phyloP scores from a whole-genome alignment of 225 moss, liverwort and hornwort genomes.

The Pseudoscleropodium purum region DNA sequence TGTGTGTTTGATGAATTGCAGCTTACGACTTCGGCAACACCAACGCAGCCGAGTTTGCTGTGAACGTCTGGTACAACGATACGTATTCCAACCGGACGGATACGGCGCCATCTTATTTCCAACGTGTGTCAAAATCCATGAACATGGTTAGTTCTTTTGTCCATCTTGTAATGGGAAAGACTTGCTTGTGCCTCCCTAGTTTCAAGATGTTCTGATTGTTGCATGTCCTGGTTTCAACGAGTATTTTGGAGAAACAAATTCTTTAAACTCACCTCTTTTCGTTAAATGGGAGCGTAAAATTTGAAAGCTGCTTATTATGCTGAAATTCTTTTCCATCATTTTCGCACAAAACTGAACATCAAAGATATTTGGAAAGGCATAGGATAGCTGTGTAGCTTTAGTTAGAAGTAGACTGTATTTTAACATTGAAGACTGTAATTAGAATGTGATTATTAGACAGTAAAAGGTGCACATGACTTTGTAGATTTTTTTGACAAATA shows the following conservation, averaged over 20 bases:
- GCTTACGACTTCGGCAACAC: constrained; percentile 76
- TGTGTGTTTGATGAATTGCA: constrained; percentile 16
- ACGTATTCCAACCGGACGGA: constrained; percentile 41
- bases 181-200: background rate
- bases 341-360: background rate
- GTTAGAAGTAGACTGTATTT: background rate
- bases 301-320: background rate
- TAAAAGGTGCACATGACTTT: background rate
- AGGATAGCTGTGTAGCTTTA: background rate
- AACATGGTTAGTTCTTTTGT: constrained; percentile 54
- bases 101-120: background rate
- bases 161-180: background rate
- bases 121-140: constrained; percentile 61
- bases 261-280: background rate
- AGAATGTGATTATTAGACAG: background rate
- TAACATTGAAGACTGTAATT: background rate
- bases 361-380: background rate
- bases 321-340: background rate
- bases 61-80: constrained; percentile 62
- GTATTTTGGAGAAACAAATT: background rate
- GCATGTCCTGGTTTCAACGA: background rate
- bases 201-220: background rate
- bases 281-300: no score
- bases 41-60: constrained; percentile 33
- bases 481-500: no score